Base-by-base conservation (phyloP, 192 early-diverging fungal species). In the Podila epicladia region DNA sequence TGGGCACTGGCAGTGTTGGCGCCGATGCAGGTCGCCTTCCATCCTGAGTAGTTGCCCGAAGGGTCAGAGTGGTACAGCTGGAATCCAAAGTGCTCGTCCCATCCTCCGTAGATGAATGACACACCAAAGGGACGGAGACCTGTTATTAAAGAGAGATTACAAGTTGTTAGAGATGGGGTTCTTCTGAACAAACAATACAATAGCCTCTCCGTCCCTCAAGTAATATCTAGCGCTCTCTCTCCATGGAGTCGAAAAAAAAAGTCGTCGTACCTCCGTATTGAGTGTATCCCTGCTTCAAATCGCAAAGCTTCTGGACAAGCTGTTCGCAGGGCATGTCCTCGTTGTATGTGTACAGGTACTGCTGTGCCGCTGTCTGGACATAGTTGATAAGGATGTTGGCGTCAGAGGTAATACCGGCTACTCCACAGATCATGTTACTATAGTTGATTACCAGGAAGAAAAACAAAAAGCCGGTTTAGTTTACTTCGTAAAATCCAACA, bases 1-100 rank as follows among this genome's bases (percentile, higher is more conserved):
- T 95, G 93, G 3, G 96, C 97, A 59, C 93, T 95, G 17, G 93
- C 88, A 51, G 92, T 93, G 87, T 98, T 99, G 45, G 95, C 94
- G 41, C 98, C 98, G 82, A 99, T 97, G 85, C 96, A 97, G 45
- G 94, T 96, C 9, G 98, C 97, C 83, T 97, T 98, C 98, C 98
- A 99, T 62, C 97, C 97, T 78, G 93, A 91, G 85, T 99, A 99
- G 88, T 99, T 99, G 63, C 98, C 98, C 4, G 96, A 96, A 1
- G 98, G 98, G 86, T 99, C 98, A 22, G 96, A 97, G 84, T 96
- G 95, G 83, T 98, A 99, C 37, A 99, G 90, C 84, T 99, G 98
- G 89, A 98, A 97, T 17, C 97, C 97, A 75, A 87, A 85, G 55
- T 94, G 89, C 31, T 92, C 82, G 82, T 99, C 98, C 85, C 93